Evolutionary conservation across 352 stramenopile genomes (phyloP).

Genomic region (Plasmopara halstedii): DNA sequence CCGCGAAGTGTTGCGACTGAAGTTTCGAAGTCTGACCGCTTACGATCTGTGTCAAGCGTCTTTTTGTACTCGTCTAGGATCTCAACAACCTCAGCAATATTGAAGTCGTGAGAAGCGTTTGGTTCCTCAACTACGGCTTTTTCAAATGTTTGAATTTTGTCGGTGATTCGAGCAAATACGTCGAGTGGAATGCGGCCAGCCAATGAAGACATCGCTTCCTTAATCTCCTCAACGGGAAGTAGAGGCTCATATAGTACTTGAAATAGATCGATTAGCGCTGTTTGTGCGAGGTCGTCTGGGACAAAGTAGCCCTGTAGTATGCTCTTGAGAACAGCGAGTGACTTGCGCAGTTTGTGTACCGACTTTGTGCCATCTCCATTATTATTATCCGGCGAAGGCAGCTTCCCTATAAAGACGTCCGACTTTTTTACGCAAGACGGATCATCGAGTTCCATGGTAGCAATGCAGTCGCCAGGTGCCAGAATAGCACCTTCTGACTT

Average conservation of each 20-base stretch:
- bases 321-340: constrained; percentile 82
- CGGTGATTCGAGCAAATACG: constrained; percentile 87
- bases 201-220: constrained; percentile 95
- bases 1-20: constrained; percentile 64
- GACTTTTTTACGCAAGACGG: constrained; percentile 94
- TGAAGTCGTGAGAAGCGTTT: constrained; percentile 32
- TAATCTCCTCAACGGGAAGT: constrained; percentile 91
- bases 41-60: constrained; percentile 40
- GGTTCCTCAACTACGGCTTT: constrained; percentile 28
- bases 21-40: constrained; percentile 63
- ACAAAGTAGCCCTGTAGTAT: constrained; percentile 94
- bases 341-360: constrained; percentile 62
- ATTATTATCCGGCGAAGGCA: constrained; percentile 36
- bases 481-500: constrained; percentile 96
- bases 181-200: constrained; percentile 92
- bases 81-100: constrained; percentile 40
- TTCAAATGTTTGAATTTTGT: constrained; percentile 73
- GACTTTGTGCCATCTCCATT: constrained; percentile 38
- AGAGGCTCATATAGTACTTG: constrained; percentile 52
- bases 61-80: constrained; percentile 65
- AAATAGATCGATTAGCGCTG: constrained; percentile 86
- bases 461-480: constrained; percentile 94
- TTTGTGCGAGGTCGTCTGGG: constrained; percentile 72
- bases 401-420: constrained; percentile 85
- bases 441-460: constrained; percentile 97